phyloP scores from a whole-genome alignment of 768 basidiomycete species.

The Agaricus subrufescens region DNA sequence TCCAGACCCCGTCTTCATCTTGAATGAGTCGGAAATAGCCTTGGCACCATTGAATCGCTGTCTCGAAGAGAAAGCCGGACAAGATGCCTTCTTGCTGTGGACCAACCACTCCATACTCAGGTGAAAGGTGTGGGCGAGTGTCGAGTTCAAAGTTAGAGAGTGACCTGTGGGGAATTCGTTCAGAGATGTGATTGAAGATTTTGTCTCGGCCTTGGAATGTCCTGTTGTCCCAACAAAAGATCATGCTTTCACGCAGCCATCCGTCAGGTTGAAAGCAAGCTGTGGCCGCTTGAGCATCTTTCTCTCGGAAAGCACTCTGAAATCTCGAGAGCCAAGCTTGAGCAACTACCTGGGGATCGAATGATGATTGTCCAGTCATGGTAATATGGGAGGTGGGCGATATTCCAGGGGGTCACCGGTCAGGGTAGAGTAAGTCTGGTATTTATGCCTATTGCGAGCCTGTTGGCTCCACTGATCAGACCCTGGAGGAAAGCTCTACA shows the following conservation, averaged over 20 bases:
- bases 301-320: background rate
- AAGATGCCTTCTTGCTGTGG: background rate
- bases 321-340: slow-evolving; percentile 2
- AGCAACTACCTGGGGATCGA: background rate
- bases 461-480: no score
- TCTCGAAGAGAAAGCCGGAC: slow-evolving; percentile 8
- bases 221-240: slow-evolving; percentile 8
- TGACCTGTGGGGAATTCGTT: background rate
- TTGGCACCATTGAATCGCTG: slow-evolving; percentile 4
- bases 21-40: background rate
- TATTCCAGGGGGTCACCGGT: background rate
- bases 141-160: slow-evolving; percentile 7
- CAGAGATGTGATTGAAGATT: background rate
- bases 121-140: background rate
- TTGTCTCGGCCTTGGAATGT: slow-evolving; percentile 6
- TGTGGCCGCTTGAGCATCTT: background rate
- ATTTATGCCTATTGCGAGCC: background rate
- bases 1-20: slow-evolving; percentile 5
- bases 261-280: background rate
- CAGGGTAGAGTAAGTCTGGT: background rate
- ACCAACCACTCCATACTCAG: background rate
- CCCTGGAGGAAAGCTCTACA: no score
- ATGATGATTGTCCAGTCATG: background rate
- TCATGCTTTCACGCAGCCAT: slow-evolving; percentile 9
- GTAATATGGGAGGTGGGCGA: background rate